Conservation (phyloP, 257 asterid species). For the Avicennia marina region DNA sequence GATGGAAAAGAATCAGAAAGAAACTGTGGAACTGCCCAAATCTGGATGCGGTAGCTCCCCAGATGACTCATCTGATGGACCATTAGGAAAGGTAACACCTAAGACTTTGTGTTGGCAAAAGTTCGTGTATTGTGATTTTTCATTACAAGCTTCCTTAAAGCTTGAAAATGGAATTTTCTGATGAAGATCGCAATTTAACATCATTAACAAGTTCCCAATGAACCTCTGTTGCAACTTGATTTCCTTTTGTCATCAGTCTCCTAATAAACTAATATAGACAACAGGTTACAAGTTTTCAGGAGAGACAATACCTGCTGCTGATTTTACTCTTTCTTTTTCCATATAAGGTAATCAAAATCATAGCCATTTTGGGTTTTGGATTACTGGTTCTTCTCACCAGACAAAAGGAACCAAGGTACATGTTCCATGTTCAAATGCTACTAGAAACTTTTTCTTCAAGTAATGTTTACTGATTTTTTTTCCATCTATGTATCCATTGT, state of each 20-base stretch:
- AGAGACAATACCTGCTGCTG: background rate
- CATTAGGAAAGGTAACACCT: conserved; percentile 56
- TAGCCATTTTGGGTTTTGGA: conserved; percentile 70
- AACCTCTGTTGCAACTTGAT: background rate
- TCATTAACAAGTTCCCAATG: too few species aligned
- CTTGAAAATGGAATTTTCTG: too few species aligned
- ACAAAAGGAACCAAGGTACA: conserved; percentile 66
- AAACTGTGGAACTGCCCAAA: conserved; percentile 16
- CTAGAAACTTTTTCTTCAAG: too few species aligned
- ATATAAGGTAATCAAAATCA: conserved; percentile 62
- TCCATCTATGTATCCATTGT: too few species aligned
- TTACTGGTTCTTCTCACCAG: conserved; percentile 72
- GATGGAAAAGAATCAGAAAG: conserved; percentile 24
- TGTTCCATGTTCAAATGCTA: conserved; percentile 3
- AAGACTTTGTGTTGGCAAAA: too few species aligned
- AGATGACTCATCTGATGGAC: conserved; percentile 44
- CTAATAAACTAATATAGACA: background rate
- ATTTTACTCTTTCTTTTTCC: conserved; percentile 5
- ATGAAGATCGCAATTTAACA: too few species aligned
- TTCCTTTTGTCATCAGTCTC: background rate
- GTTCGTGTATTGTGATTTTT: too few species aligned
- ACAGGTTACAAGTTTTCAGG: background rate
- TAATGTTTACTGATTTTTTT: too few species aligned
- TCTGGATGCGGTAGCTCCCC: conserved; percentile 44
- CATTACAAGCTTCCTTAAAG: too few species aligned